Evolutionary conservation across 306 rosid genomes (phyloP), one percentile per base, ranked within the genome.

Genomic region (Gastrolobium villosum): DNA sequence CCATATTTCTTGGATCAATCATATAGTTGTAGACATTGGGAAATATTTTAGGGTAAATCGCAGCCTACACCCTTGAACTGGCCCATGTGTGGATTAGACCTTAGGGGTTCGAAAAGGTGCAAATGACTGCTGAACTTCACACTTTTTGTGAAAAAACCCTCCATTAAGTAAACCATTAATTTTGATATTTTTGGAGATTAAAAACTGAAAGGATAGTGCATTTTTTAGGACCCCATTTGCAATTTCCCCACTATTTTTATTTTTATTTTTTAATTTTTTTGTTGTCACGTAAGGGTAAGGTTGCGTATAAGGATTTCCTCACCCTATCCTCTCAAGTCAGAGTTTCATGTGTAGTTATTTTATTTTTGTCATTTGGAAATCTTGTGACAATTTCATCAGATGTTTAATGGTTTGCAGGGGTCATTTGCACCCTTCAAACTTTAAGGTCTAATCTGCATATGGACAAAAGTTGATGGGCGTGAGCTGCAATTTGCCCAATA

Each of bases 11-110:
- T 77, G 53, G 35, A 45, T 70, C 30, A 28, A 70, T 68, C 10
- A 44, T 41, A 67, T 62, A 40, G 56, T 59, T 56, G 30, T 44
- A 9, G 14, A 54, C 74, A 55, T 69, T 68, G 13, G 35, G 45
- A 60, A 50, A 53, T 49, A 26, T n/a, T 35, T 54, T 46, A 30
- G 48, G 2, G 10, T 28, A 36, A 49, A 68, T 66, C 45, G 72
- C 48, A 45, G 35, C 44, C 31, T 8, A 31, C 73, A 56, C n/a
- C 52, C 46, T 81, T 59, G 32, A 66, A 57, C 13, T 45, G 49
- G 71, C 46, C 5, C 14, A 7, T 74, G 52, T 56, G 65, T 50
- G 44, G 75, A 64, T 80, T 65, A 73, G 54, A 52, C 36, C 79
- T 55, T 54, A 7, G 30, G 74, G 63, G 5, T 72, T 61, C 50